Evolutionary conservation across 179 eudicot species (phyloP).

Genomic region (Camellia oleifera): DNA sequence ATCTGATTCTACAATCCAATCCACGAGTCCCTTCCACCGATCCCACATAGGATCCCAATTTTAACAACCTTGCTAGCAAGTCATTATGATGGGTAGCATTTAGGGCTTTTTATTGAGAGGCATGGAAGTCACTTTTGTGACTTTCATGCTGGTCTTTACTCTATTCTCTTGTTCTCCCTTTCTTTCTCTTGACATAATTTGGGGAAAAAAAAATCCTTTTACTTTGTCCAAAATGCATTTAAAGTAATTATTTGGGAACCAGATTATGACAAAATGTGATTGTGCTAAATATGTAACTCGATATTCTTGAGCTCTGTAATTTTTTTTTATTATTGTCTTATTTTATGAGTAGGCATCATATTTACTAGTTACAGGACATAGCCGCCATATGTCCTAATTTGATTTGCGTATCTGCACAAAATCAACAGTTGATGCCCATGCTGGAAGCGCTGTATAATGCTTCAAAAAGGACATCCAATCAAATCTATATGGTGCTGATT

Average conservation of each 20-base stretch:
- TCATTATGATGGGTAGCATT: background rate
- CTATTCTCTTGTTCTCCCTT: no score
- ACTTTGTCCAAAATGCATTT: background rate
- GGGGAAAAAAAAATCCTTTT: background rate
- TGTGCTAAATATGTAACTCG: background rate
- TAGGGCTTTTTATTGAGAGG: background rate
- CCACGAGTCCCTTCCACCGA: no score
- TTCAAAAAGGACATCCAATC: slow-evolving; percentile 76
- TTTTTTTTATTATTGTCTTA: background rate
- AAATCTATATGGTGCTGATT: slow-evolving; percentile 89
- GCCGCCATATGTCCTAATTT: background rate
- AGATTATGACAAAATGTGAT: background rate
- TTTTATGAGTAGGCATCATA: background rate
- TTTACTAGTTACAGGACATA: slow-evolving; percentile 5
- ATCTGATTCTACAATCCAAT: no score
- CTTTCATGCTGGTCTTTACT: background rate
- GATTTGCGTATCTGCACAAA: slow-evolving; percentile 17
- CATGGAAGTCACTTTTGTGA: background rate
- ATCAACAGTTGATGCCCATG: slow-evolving; percentile 80
- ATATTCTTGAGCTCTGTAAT: background rate
- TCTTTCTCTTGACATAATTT: background rate
- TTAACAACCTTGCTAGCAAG: background rate
- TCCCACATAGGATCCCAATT: no score
- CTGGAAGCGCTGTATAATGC: slow-evolving; percentile 87
- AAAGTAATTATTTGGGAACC: slow-evolving; percentile 5